Base-by-base conservation (phyloP, 1,284 basidiomycete species). In the Pulchroboletus neoregius region DNA sequence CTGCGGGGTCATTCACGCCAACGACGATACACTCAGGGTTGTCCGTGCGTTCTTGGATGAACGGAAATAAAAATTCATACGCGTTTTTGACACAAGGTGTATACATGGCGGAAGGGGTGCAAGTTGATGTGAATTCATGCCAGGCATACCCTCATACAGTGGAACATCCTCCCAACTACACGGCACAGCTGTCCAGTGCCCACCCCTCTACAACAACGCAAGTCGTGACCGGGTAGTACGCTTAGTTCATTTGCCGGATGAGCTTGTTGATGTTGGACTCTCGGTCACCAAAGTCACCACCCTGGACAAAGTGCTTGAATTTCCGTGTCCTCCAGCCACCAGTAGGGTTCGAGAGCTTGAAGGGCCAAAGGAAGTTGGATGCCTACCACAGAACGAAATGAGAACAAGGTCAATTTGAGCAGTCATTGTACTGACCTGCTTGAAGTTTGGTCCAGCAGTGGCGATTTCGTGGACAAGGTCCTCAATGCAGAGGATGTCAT, bases 271-370 rank as follows among this genome's bases (percentile, higher is more conserved):
- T 97, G 79, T 91, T 91, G 63, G 76, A 75, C 74, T 97, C 94
- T 68, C 94, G 89, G 80, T 97, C 86, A 72, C 94, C 94, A 68
- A 89, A 88, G 78, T 98, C 94, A 75, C 94, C 94, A 66, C 91
- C 91, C 78, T 94, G 82, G 53, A 95, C 81, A 69, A 79, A 94
- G 74, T 91, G 87, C 75, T 87, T 92, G 86, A 98, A 95, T 79
- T 99, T 99, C 69, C 93, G 82, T 66, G 80, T 83, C 73, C 91
- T 87, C 94, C 93, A 99, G 63, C 96, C 96, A 60, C 96, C 95
- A 63, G 82, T 98, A 50, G 96, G 94, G 85, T 97, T 98, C 60
- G 93, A 96, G 54, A 99, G 88, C 74, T 99, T 98, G 85, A 99
- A 98, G 24, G 96, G 94, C 94, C 95, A 98, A 49, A 99, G 84